Evolutionary conservation across 2,329 filamentous ascomycete species (phyloP).

Genomic region (Mycosphaerella arachidis): DNA sequence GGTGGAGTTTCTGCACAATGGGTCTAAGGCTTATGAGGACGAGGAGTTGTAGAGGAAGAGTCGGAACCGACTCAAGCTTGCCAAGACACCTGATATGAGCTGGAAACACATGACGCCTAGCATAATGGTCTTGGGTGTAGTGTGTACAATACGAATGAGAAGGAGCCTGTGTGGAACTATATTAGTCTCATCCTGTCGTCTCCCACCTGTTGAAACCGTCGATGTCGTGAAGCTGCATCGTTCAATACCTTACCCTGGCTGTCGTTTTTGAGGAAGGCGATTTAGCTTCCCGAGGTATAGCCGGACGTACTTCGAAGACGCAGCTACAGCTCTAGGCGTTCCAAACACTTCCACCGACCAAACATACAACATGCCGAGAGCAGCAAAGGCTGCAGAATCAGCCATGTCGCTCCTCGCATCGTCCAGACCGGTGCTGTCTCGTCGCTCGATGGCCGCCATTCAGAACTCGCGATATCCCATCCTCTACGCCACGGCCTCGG

Average conservation of each 20-base stretch:
- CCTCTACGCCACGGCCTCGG: slow-evolving; percentile 20
- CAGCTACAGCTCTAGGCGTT: background rate
- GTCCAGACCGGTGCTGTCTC: slow-evolving; percentile 32
- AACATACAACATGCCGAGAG: slow-evolving; percentile 12
- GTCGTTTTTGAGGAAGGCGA: too few relatives aligned
- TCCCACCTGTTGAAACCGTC: too few relatives aligned
- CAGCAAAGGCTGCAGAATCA: slow-evolving; percentile 13
- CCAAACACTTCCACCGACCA: background rate
- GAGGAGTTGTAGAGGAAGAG: background rate
- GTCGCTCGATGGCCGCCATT: slow-evolving; percentile 31
- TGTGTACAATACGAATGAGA: background rate
- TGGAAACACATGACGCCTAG: background rate
- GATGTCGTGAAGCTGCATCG: too few relatives aligned
- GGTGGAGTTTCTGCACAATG: background rate
- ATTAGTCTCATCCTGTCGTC: background rate
- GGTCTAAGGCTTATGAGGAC: background rate
- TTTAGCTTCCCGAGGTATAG: too few relatives aligned
- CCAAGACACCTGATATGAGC: background rate
- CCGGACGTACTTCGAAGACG: too few relatives aligned
- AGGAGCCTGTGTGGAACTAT: background rate
- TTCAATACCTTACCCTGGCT: too few relatives aligned
- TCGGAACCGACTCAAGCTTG: background rate
- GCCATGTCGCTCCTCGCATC: slow-evolving; percentile 36
- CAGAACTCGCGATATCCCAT: slow-evolving; percentile 31
- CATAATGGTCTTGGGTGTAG: background rate